Evolutionary conservation across 768 basidiomycete genomes (phyloP), one percentile per base, ranked within the genome.

Genomic region (Rhizopogon rudus): DNA sequence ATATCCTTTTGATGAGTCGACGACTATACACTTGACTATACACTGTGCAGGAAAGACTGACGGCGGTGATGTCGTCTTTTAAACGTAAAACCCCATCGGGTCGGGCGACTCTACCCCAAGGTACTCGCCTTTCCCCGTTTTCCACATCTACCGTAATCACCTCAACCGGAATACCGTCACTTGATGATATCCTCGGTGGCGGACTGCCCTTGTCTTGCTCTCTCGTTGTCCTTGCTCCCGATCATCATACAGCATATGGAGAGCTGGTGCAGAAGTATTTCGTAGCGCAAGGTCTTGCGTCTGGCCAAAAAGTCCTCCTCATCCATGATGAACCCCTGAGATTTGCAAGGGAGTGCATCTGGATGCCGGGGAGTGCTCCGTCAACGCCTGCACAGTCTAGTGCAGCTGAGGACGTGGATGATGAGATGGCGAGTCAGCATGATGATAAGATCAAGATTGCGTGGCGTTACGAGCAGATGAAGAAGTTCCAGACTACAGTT

Each of bases 401-500:
- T 6, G 20, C 51, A n/a, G 66, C 62, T 29, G 77, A 78, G 41
- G 73, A 75, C 37, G 66, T 68, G 16, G 71, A 72, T 12, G 71
- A 71, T 28, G 64, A 55, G n/a, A 60, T 60, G 35, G 60, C 59
- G n/a, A 65, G 66, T 12, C 77, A 76, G 60, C 65, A 63, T 37
- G 79, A 73, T 41, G 77, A 82, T 28, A 85, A 84, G 62, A 88
- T 95, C 60, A 96, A 90, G 74, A 98, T 99, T 63, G 97, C 97
- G 31, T 99, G 97, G 91, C 81, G 97, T 65, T 99, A 99, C 70
- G 92, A 93, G 64, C 80, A 86, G 55, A 90, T 98, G 90, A 91
- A 88, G 73, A 86, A 79, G 71, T 96, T 97, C 68, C 83, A 91
- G 73, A 97, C 94, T 4, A 93, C 91, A 2, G 84, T 93, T 20